Percentiles rank a stretch among this genome's conserved stretches.
phyloP scores from a whole-genome alignment of 345 rosid species.

The Atalantia buxifolia region DNA sequence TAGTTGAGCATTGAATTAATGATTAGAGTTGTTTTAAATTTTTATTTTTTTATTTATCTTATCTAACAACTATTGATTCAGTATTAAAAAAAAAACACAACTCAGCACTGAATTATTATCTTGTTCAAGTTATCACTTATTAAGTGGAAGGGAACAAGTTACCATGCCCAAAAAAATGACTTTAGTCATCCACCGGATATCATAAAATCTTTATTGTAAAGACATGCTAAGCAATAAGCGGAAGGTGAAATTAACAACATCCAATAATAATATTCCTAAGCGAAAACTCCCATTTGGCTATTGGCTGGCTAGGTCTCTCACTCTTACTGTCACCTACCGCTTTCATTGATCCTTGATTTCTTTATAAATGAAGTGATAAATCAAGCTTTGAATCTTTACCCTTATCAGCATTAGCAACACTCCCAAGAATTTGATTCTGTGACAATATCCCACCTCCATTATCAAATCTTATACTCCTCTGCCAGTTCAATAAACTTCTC shows the following conservation, averaged over 20 bases:
- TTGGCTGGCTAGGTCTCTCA: background rate
- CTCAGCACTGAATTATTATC: no score
- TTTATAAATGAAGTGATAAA: constrained; percentile 80
- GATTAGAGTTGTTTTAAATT: no score
- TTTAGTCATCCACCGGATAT: background rate
- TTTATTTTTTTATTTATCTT: no score
- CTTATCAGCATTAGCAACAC: constrained; percentile 13
- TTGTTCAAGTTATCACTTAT: background rate
- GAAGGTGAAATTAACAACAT: background rate
- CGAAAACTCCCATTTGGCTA: background rate
- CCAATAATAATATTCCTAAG: background rate
- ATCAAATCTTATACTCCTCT: constrained; percentile 34
- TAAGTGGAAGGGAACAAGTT: background rate
- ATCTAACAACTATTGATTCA: no score
- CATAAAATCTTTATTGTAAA: background rate
- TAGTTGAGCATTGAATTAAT: no score
- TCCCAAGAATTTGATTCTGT: constrained; percentile 8
- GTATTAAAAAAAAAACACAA: no score
- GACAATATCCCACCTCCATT: constrained; percentile 2
- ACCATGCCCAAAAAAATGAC: background rate
- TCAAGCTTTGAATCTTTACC: constrained; percentile 56
- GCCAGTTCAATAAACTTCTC: constrained; percentile 33
- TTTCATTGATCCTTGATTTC: background rate
- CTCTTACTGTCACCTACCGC: background rate
- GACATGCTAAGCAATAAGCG: background rate